Evolutionary conservation across 192 early-diverging fungal genomes (phyloP).

Genomic region (Gryganskiella cystojenkinii): DNA sequence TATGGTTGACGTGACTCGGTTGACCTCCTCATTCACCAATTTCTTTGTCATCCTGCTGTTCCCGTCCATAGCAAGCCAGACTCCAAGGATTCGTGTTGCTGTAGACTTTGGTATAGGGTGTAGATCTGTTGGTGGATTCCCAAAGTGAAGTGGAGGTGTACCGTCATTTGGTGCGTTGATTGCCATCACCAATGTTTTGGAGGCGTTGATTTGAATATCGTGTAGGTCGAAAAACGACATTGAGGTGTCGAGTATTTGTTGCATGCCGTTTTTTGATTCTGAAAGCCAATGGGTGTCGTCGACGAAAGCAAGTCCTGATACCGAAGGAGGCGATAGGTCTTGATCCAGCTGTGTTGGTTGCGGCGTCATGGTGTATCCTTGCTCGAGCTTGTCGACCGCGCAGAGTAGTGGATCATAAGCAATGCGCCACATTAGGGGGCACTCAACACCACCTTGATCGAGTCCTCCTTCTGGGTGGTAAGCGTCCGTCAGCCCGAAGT

Average conservation of each 20-base stretch:
- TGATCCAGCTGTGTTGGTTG: no score
- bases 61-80: no score
- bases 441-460: conserved; percentile 1
- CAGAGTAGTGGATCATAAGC: neutral
- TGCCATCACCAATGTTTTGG: no score
- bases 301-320: conserved; percentile 12
- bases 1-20: no score
- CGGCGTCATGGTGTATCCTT: neutral
- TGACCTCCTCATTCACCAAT: no score
- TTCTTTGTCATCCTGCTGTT: no score
- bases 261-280: neutral
- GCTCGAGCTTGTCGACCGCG: neutral
- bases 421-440: neutral
- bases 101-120: no score
- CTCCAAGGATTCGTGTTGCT: no score
- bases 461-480: neutral
- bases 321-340: neutral
- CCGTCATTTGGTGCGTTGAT: no score
- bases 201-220: conserved; percentile 20
- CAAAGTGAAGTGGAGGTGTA: no score
- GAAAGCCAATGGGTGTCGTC: conserved; percentile 21
- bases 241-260: conserved; percentile 15
- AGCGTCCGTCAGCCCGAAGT: neutral
- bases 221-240: conserved; percentile 16
- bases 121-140: no score